Percentiles rank a stretch among this genome's conserved stretches.
Evolutionary conservation across 495 filamentous ascomycete species (phyloP).

Genomic region (Hypoxylon subgilvum): DNA sequence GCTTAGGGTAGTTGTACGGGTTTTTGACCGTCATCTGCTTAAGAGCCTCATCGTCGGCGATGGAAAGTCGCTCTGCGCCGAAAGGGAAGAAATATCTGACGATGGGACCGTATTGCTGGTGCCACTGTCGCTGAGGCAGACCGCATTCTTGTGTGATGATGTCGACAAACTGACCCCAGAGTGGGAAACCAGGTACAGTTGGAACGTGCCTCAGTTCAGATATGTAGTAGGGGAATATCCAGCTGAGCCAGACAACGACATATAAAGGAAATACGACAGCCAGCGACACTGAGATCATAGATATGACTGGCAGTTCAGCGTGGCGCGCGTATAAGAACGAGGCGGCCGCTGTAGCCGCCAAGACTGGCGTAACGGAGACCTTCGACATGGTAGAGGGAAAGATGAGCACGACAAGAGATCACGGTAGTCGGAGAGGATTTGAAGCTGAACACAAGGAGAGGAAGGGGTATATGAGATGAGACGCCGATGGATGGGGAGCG

Average conservation of each 20-base stretch:
- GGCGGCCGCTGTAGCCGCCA: conserved; percentile 29
- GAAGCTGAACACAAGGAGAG: background rate
- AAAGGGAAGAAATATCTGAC: conserved; percentile 56
- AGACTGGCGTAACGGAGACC: conserved; percentile 24
- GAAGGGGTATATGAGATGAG: conserved; percentile 28
- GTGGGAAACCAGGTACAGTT: conserved; percentile 50
- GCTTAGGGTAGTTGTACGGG: conserved; percentile 61
- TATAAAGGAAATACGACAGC: conserved; percentile 29
- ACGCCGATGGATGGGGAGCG: background rate
- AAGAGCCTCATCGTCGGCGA: conserved; percentile 52
- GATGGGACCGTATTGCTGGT: conserved; percentile 49
- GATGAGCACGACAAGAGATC: background rate
- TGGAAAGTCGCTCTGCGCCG: conserved; percentile 50
- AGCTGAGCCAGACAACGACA: conserved; percentile 43
- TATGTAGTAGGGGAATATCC: conserved; percentile 50
- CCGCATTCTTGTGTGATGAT: conserved; percentile 50
- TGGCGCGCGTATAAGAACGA: conserved; percentile 34
- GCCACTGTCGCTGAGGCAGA: conserved; percentile 51
- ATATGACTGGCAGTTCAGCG: conserved; percentile 20
- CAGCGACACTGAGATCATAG: conserved; percentile 16
- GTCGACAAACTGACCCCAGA: conserved; percentile 51
- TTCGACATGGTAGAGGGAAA: conserved; percentile 28
- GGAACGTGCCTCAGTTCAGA: conserved; percentile 53
- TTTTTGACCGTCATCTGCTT: conserved; percentile 59
- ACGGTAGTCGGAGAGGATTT: background rate